Percentiles rank a stretch among this genome's conserved stretches.
Evolutionary conservation across 192 early-diverging fungal genomes (phyloP).

Genomic region (Umbelopsis ramanniana): DNA sequence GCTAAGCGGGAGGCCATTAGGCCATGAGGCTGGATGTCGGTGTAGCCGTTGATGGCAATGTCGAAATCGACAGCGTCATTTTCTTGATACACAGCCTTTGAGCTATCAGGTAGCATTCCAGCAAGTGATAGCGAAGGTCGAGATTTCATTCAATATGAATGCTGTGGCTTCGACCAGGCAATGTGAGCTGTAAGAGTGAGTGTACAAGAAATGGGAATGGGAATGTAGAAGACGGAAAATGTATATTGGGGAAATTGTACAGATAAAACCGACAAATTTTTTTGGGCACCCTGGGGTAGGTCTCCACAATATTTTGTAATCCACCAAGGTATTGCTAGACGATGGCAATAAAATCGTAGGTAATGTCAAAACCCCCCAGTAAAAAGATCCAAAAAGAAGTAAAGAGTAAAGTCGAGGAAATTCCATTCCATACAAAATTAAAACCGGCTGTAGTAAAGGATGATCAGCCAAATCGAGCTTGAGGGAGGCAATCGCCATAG

Average conservation of each 20-base stretch:
- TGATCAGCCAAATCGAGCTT: background rate
- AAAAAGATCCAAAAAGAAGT: too few species aligned
- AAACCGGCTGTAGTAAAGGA: too few species aligned
- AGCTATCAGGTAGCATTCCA: background rate
- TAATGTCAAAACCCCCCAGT: too few species aligned
- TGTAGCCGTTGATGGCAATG: constrained; percentile 8
- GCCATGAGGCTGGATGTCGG: constrained; percentile 1
- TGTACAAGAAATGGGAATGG: background rate
- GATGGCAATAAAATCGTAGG: too few species aligned
- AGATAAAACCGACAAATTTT: too few species aligned
- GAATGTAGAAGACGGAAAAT: background rate
- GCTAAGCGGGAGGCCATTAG: background rate
- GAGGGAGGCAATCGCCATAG: too few species aligned
- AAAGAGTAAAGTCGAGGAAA: too few species aligned
- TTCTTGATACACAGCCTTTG: background rate
- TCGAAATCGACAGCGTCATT: background rate
- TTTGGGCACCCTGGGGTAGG: too few species aligned
- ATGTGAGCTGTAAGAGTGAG: background rate
- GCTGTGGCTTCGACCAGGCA: background rate
- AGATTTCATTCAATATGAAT: constrained; percentile 15
- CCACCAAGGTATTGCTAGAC: too few species aligned
- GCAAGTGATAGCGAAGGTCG: background rate
- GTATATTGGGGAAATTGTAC: too few species aligned
- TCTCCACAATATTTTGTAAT: too few species aligned
- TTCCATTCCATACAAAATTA: too few species aligned